Percentiles rank a stretch among this genome's conserved stretches.
phyloP scores from a whole-genome alignment of 768 basidiomycete genomes.

The Crepidotus variabilis region DNA sequence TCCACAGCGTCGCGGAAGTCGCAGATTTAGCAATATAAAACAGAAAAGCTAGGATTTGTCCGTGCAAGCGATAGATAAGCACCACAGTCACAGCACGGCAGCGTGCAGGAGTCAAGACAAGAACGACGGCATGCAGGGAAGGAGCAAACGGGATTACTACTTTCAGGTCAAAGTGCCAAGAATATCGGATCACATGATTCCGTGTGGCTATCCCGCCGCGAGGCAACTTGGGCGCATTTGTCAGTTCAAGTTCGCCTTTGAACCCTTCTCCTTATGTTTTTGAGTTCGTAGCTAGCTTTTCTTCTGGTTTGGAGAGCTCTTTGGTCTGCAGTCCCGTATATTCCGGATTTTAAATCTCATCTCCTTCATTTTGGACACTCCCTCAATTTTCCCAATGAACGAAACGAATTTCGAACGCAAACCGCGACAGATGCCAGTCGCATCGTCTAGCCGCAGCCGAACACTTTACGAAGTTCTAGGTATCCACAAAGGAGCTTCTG shows the following conservation, averaged over 20 bases:
- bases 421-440: background rate
- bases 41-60: no score
- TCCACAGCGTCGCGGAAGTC: no score
- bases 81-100: no score
- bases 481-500: slow-evolving; percentile 37
- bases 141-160: background rate
- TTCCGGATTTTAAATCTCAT: background rate
- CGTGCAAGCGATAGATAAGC: no score
- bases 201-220: background rate
- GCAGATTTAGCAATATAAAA: no score
- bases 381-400: background rate
- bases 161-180: background rate
- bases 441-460: slow-evolving; percentile 10
- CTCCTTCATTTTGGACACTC: background rate
- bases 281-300: background rate
- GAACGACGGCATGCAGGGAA: background rate
- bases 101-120: background rate
- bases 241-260: background rate
- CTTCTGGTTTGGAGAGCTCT: background rate
- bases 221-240: background rate
- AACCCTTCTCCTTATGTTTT: background rate
- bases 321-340: background rate
- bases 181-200: background rate
- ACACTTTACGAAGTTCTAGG: slow-evolving; percentile 43
- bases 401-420: background rate